Percentiles rank a stretch among this genome's conserved stretches.
Conservation (phyloP, 164 flowering plant genomes). For the Nymphaea thermarum region DNA sequence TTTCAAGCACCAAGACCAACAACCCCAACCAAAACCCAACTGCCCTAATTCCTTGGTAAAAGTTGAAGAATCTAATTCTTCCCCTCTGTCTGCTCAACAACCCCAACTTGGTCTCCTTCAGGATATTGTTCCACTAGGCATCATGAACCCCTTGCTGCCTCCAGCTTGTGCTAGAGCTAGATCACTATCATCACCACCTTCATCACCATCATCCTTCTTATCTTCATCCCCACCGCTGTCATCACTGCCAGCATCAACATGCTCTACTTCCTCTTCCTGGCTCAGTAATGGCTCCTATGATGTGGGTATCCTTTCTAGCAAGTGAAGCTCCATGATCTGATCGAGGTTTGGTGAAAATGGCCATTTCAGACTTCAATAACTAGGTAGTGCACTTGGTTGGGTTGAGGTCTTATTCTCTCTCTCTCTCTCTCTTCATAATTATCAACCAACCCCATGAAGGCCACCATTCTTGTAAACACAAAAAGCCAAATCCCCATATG, state of each 20-base stretch:
- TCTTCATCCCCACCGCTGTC: slow-evolving; percentile 11
- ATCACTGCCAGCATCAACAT: slow-evolving; percentile 12
- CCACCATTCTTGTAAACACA: no score
- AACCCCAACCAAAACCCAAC: background rate
- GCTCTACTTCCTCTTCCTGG: slow-evolving; percentile 16
- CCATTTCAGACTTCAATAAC: no score
- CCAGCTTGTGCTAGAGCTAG: background rate
- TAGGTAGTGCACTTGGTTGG: no score
- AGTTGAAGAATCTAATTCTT: background rate
- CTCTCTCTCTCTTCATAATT: no score
- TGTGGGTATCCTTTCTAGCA: slow-evolving; percentile 9
- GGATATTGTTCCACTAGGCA: slow-evolving; percentile 63
- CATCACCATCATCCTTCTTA: slow-evolving; percentile 9
- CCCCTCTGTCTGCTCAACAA: background rate
- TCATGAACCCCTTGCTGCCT: slow-evolving; percentile 57
- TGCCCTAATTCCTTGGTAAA: background rate
- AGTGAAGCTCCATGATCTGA: background rate
- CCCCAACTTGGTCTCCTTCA: slow-evolving; percentile 50
- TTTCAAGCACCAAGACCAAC: background rate
- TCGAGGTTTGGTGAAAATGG: no score
- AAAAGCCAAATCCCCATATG: background rate
- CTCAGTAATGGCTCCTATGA: slow-evolving; percentile 8
- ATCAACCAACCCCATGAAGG: no score
- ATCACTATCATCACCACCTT: background rate
- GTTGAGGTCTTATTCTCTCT: no score